phyloP scores from a whole-genome alignment of 1,284 basidiomycete species.

The Irpex sp. region DNA sequence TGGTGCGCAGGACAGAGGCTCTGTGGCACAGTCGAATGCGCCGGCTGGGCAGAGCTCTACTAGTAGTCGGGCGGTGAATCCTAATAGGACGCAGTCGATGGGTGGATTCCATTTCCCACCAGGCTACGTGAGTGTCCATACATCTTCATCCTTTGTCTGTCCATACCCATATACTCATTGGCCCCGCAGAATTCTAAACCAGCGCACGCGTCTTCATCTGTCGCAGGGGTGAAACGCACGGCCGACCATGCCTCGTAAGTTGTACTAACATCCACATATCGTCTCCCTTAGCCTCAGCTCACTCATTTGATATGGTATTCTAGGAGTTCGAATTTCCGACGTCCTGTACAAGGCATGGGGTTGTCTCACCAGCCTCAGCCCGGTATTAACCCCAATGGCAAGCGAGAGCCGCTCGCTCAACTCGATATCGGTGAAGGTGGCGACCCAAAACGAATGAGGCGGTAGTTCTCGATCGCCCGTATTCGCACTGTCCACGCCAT shows the following conservation, averaged over 20 bases:
- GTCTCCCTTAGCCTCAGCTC: background rate
- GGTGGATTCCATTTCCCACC: conserved; percentile 53
- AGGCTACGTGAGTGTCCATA: conserved; percentile 33
- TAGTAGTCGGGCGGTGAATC: background rate
- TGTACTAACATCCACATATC: background rate
- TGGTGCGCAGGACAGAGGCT: background rate
- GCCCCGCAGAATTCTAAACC: background rate
- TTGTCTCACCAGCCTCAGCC: conserved; percentile 32
- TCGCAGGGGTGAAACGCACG: conserved; percentile 32
- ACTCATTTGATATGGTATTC: background rate
- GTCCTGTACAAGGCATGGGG: conserved; percentile 41
- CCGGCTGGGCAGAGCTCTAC: background rate
- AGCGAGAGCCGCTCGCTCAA: conserved; percentile 34
- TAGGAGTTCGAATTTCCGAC: conserved; percentile 11
- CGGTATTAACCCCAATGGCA: conserved; percentile 7
- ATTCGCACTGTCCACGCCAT: no score
- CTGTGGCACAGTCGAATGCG: background rate
- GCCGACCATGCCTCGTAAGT: conserved; percentile 39
- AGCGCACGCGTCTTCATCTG: background rate
- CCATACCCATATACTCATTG: background rate
- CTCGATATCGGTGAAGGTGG: conserved; percentile 40
- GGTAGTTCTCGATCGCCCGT: conserved; percentile 20
- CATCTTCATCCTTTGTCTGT: background rate
- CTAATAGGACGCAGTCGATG: conserved; percentile 32
- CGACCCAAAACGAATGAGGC: conserved; percentile 46